phyloP scores from a whole-genome alignment of 768 basidiomycete genomes.

The Arthromyces matolae region DNA sequence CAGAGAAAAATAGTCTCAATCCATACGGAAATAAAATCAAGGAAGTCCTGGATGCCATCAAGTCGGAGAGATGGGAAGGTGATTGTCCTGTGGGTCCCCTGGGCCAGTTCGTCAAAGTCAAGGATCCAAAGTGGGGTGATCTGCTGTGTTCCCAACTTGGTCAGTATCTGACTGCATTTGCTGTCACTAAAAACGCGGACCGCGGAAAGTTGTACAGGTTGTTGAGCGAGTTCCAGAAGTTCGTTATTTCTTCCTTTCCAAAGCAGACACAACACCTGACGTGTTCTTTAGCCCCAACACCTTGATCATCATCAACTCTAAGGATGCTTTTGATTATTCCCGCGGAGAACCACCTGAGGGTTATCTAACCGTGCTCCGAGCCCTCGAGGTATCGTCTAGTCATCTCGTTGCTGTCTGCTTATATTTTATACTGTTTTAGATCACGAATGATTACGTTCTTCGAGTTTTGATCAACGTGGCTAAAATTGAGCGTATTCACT shows the following conservation, averaged over 20 bases:
- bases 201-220: constrained; percentile 52
- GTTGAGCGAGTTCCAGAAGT: constrained; percentile 61
- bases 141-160: constrained; percentile 66
- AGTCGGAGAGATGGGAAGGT: constrained; percentile 55
- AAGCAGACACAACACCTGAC: not conserved
- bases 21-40: constrained; percentile 65
- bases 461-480: constrained; percentile 78
- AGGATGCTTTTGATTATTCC: constrained; percentile 79
- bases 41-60: constrained; percentile 50
- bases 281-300: constrained; percentile 34
- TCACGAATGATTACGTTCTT: constrained; percentile 68
- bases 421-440: constrained; percentile 39
- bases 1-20: constrained; percentile 54
- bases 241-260: constrained; percentile 23
- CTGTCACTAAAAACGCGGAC: constrained; percentile 70
- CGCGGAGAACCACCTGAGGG: constrained; percentile 62
- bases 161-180: constrained; percentile 60
- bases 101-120: constrained; percentile 72
- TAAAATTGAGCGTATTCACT: constrained; percentile 66
- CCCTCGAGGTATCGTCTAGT: constrained; percentile 55
- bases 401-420: too few species aligned
- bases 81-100: constrained; percentile 73
- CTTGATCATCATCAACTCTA: constrained; percentile 60
- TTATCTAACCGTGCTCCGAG: constrained; percentile 75
- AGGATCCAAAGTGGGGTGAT: constrained; percentile 61